Percentiles rank a stretch among this genome's conserved stretches.
phyloP scores from a whole-genome alignment of 2,329 filamentous ascomycete genomes.

The Colletotrichum somersetense region DNA sequence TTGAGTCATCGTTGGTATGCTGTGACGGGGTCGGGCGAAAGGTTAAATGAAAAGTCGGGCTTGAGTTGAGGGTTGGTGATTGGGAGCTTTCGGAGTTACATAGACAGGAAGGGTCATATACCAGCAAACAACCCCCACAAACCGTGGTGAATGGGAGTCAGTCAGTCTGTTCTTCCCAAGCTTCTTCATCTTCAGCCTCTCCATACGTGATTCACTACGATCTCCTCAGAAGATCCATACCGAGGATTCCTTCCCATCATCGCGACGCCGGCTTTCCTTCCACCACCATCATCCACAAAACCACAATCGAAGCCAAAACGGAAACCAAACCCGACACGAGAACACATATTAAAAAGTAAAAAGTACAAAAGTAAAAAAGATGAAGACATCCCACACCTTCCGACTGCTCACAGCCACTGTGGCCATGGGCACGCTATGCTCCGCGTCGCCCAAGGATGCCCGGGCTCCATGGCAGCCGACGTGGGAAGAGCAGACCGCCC shows the following conservation, averaged over 20 bases:
- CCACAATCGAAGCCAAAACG: no score
- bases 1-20: not conserved
- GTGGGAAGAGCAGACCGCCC: not conserved
- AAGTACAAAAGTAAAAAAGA: not conserved
- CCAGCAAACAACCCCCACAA: slow-evolving; percentile 30
- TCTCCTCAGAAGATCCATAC: not conserved
- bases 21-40: not conserved
- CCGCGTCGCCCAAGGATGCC: not conserved
- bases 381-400: not conserved
- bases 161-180: not conserved
- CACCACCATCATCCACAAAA: not conserved
- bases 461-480: not conserved
- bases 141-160: slow-evolving; percentile 6
- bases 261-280: no score
- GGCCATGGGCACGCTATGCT: not conserved
- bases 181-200: not conserved
- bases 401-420: not conserved
- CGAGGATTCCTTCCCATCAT: no score
- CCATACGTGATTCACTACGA: slow-evolving; percentile 9
- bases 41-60: not conserved
- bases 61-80: not conserved
- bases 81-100: slow-evolving; percentile 35
- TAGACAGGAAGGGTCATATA: slow-evolving; percentile 33
- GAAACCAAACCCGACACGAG: no score
- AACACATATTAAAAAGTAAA: no score